Evolutionary conservation across 1,284 basidiomycete species (phyloP).

Genomic region (Uromyces viciae-fabae): DNA sequence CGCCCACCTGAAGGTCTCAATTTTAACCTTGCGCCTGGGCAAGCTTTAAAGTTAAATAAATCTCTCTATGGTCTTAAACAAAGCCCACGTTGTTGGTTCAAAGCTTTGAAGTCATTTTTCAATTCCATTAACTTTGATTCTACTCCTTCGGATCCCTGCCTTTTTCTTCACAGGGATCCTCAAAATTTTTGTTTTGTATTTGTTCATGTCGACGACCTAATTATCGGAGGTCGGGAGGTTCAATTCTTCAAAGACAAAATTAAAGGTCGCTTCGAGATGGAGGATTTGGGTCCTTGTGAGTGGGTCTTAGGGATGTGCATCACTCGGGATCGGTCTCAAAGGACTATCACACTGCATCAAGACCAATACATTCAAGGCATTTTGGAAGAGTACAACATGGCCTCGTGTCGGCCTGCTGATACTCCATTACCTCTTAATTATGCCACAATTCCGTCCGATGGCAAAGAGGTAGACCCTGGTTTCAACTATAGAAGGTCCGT

Average conservation of each 20-base stretch:
- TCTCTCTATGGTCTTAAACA: conserved; percentile 29
- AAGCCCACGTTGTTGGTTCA: conserved; percentile 5
- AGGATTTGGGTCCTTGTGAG: neutral
- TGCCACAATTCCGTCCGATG: neutral
- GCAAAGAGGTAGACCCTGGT: neutral
- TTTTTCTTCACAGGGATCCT: neutral
- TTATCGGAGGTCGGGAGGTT: too few relatives aligned
- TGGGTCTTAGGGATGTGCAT: conserved; percentile 8
- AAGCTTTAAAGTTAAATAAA: neutral
- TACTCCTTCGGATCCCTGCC: neutral
- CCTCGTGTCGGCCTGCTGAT: neutral
- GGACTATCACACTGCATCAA: neutral
- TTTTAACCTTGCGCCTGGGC: neutral
- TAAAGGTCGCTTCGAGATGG: conserved; percentile 33
- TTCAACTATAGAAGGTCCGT: neutral
- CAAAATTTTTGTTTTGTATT: neutral
- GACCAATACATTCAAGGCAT: conserved; percentile 11
- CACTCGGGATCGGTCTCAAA: neutral
- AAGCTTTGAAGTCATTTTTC: neutral
- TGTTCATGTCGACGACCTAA: too few relatives aligned
- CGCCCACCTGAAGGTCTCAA: neutral
- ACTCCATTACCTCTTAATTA: neutral
- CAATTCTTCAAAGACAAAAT: too few relatives aligned
- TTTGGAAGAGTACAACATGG: neutral
- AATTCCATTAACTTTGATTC: neutral